phyloP scores from a whole-genome alignment of 1,284 basidiomycete genomes.

The Pyrrhoderma lamaoense region DNA sequence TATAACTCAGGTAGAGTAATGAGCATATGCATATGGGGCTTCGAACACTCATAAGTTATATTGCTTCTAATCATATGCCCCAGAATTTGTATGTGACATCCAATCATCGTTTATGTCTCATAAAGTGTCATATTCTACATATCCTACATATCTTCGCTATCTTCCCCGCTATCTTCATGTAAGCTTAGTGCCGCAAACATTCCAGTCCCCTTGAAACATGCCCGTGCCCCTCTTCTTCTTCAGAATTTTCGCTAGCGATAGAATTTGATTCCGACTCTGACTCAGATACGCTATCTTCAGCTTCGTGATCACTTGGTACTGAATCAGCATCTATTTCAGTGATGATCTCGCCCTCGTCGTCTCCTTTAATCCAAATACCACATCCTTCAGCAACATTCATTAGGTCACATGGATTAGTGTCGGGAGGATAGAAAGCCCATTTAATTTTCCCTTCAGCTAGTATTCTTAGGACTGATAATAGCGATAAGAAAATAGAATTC shows the following conservation, averaged over 20 bases:
- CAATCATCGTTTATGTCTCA: too few relatives aligned
- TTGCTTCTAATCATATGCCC: too few relatives aligned
- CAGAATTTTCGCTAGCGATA: not conserved
- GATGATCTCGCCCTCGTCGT: conserved; percentile 28
- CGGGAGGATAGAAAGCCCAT: conserved; percentile 84
- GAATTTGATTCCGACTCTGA: not conserved
- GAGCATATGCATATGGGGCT: too few relatives aligned
- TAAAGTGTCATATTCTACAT: too few relatives aligned
- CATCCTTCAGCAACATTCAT: conserved; percentile 20
- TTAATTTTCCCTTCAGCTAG: conserved; percentile 72
- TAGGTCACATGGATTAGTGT: conserved; percentile 28
- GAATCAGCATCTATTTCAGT: conserved; percentile 18
- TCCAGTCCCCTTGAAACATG: not conserved
- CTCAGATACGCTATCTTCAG: conserved; percentile 4
- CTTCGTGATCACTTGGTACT: conserved; percentile 4
- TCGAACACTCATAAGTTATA: too few relatives aligned
- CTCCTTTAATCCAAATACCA: conserved; percentile 54
- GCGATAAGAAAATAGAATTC: not conserved
- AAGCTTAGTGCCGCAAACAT: conserved; percentile 11
- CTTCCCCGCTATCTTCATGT: conserved; percentile 1
- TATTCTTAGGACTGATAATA: conserved; percentile 58
- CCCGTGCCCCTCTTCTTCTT: conserved; percentile 1
- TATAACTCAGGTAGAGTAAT: too few relatives aligned
- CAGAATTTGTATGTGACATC: too few relatives aligned
- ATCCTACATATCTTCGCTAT: not conserved